Percentiles rank a stretch among this genome's conserved stretches.
These are phyloP conservation scores for Blastobotrys apis DNA, from an alignment of 1,139 yeast species.

Conservation along the genomic window DNA sequence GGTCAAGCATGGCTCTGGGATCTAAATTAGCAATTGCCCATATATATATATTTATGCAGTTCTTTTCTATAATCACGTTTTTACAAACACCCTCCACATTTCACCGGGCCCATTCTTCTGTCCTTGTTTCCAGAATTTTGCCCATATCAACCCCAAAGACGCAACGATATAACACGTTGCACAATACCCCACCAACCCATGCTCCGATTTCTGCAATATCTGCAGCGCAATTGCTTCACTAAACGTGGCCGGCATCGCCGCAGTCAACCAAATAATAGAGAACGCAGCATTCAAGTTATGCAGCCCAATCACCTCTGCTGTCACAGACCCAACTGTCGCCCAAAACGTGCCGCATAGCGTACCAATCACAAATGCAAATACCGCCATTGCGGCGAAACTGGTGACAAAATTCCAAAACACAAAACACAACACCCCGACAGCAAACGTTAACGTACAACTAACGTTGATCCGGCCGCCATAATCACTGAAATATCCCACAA, in stretches of 20 bases:
- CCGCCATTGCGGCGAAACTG: constrained; percentile 48
- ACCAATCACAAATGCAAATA: constrained; percentile 47
- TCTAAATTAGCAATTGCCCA: too few species aligned
- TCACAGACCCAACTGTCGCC: constrained; percentile 5
- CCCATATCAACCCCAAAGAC: background rate
- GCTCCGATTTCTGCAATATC: constrained; percentile 1
- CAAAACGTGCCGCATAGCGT: constrained; percentile 48
- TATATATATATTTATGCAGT: too few species aligned
- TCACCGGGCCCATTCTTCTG: too few species aligned
- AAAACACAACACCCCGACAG: constrained; percentile 34
- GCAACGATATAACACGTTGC: constrained; percentile 3
- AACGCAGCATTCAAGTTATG: constrained; percentile 4
- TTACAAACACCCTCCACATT: too few species aligned
- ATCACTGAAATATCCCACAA: constrained; percentile 57
- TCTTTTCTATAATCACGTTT: too few species aligned
- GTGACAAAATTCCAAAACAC: constrained; percentile 63
- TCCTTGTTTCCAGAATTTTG: constrained; percentile 6
- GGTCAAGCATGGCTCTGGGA: too few species aligned
- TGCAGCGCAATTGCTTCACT: constrained; percentile 8
- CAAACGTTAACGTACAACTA: constrained; percentile 37
- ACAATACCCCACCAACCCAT: constrained; percentile 1
- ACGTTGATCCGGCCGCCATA: constrained; percentile 53
- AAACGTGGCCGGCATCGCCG: constrained; percentile 5
- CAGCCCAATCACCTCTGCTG: constrained; percentile 6
- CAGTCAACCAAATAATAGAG: background rate